phyloP scores from a whole-genome alignment of 208 protist genomes.

The Novymonas esmeraldas region DNA sequence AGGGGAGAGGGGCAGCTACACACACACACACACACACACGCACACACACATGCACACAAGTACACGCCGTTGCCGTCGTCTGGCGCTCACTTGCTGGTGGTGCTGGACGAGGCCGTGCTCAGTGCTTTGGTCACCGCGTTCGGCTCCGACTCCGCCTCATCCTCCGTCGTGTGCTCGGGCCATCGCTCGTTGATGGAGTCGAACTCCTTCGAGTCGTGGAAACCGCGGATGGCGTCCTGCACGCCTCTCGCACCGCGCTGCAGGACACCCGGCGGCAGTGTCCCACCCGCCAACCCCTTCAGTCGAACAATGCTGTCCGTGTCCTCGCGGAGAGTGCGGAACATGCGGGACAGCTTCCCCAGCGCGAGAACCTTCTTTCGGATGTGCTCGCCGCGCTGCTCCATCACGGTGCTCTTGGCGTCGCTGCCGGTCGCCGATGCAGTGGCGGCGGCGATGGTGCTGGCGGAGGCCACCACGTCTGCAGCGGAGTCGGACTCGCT shows the following conservation, averaged over 20 bases:
- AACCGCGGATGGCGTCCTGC: constrained; percentile 51
- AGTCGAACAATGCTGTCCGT: constrained; percentile 68
- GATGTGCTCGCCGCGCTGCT: constrained; percentile 47
- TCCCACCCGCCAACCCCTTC: constrained; percentile 65
- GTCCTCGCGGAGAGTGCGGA: constrained; percentile 55
- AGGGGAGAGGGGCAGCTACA: not conserved
- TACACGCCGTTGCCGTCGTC: not conserved
- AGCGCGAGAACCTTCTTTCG: constrained; percentile 70
- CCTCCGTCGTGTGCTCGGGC: constrained; percentile 32
- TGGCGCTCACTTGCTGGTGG: not conserved
- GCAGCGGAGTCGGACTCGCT: not conserved
- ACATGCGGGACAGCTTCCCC: constrained; percentile 58
- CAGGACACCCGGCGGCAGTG: constrained; percentile 66
- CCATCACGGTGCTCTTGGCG: constrained; percentile 7
- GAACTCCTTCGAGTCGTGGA: constrained; percentile 62
- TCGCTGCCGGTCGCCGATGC: not conserved
- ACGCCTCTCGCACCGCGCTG: constrained; percentile 59
- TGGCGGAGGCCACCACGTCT: not conserved
- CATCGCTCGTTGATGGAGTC: constrained; percentile 76
- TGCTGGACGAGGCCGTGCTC: not conserved
- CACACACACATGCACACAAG: not conserved
- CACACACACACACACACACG: not conserved
- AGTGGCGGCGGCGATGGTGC: not conserved
- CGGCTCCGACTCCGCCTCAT: not conserved
- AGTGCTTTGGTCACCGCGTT: not conserved